phyloP scores from a whole-genome alignment of 2,329 filamentous ascomycete genomes.

The Mycosphaerella sp. region DNA sequence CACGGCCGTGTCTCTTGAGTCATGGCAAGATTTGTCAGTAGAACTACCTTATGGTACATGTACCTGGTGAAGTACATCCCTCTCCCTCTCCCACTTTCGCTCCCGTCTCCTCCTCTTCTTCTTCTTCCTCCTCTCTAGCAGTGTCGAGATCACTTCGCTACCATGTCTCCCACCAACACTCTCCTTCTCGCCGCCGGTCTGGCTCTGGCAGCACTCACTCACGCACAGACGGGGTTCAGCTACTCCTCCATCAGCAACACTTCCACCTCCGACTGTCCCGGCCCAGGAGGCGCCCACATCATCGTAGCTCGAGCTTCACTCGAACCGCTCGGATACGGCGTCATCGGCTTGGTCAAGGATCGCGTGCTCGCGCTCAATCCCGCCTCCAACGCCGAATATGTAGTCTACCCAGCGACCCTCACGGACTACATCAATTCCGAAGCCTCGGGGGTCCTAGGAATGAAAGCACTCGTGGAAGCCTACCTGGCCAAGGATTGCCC shows the following conservation, averaged over 20 bases:
- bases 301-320: slow-evolving; percentile 21
- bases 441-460: slow-evolving; percentile 14
- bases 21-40: too few species aligned
- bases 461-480: slow-evolving; percentile 12
- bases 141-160: not conserved
- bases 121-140: not conserved
- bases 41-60: too few species aligned
- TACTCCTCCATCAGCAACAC: slow-evolving; percentile 15
- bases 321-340: slow-evolving; percentile 18
- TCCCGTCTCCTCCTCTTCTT: not conserved
- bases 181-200: not conserved
- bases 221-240: not conserved
- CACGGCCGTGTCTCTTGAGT: not conserved
- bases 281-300: slow-evolving; percentile 16
- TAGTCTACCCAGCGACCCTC: slow-evolving; percentile 21
- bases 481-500: slow-evolving; percentile 18
- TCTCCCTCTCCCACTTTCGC: not conserved
- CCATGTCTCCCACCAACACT: not conserved
- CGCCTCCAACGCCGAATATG: slow-evolving; percentile 17
- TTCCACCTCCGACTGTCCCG: slow-evolving; percentile 16
- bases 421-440: slow-evolving; percentile 21
- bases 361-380: slow-evolving; percentile 8
- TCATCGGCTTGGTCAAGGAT: slow-evolving; percentile 19
- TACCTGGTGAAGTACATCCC: too few species aligned
- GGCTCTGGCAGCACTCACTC: not conserved